Evolutionary conservation across 805 yeast genomes (phyloP).

Genomic region (Torulaspora microellipsoides): DNA sequence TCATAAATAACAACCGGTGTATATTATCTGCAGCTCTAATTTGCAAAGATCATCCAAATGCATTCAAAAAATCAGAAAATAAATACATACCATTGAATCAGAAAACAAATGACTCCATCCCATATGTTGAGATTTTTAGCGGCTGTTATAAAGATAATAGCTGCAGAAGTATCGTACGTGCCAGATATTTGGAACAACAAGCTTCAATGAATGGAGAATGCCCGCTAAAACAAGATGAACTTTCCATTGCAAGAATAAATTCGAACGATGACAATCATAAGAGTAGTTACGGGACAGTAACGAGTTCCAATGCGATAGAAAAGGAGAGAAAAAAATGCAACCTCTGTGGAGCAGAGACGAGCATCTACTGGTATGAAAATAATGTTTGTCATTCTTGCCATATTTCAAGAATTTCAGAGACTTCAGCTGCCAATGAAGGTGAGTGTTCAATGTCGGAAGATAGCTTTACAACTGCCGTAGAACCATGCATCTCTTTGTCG

Average conservation of each 20-base stretch:
- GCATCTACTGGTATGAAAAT: constrained; percentile 22
- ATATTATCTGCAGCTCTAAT: constrained; percentile 3
- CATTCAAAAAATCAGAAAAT: neutral
- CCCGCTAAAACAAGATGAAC: too few relatives aligned
- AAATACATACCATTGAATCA: constrained; percentile 3
- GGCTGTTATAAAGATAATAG: constrained; percentile 7
- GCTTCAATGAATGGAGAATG: neutral
- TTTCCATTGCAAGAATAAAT: too few relatives aligned
- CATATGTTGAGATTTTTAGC: too few relatives aligned
- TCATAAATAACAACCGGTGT: neutral
- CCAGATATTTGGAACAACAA: constrained; percentile 14
- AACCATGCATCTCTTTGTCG: too few relatives aligned
- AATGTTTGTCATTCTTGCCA: constrained; percentile 22
- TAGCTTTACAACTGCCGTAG: too few relatives aligned
- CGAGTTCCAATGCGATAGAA: neutral
- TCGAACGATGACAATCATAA: too few relatives aligned
- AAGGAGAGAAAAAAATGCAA: constrained; percentile 10
- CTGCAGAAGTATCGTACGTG: constrained; percentile 4
- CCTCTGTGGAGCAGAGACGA: constrained; percentile 12
- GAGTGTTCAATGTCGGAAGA: neutral
- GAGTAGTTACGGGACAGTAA: too few relatives aligned
- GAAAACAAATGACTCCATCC: neutral
- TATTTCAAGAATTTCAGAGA: constrained; percentile 1
- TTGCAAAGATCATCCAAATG: constrained; percentile 5
- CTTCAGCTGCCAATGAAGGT: neutral